phyloP scores from a whole-genome alignment of 768 basidiomycete genomes.

The Mycena latifolia region DNA sequence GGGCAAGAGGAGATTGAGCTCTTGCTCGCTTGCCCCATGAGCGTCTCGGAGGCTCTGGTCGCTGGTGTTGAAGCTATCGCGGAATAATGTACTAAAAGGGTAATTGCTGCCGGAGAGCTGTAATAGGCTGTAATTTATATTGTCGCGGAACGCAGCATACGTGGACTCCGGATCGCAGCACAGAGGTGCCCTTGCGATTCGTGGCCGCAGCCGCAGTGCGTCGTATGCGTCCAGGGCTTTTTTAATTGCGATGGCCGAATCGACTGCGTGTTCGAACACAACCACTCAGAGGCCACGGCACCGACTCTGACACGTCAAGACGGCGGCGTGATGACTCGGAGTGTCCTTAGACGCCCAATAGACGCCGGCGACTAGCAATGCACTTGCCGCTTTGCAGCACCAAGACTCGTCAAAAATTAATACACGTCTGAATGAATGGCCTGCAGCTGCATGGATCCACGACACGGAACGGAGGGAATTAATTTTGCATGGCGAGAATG shows the following conservation, averaged over 20 bases:
- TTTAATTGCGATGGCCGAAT: constrained; percentile 2
- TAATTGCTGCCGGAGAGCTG: not conserved
- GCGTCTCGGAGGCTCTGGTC: constrained; percentile 52
- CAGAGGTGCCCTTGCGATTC: constrained; percentile 5
- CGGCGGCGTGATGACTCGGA: constrained; percentile 13
- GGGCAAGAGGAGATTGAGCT: constrained; percentile 64
- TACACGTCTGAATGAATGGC: not conserved
- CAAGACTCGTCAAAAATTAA: not conserved
- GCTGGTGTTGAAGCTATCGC: constrained; percentile 16
- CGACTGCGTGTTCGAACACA: constrained; percentile 23
- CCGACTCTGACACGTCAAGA: not conserved
- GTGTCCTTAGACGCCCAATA: constrained; percentile 24
- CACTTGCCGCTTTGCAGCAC: too few relatives aligned
- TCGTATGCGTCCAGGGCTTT: constrained; percentile 20
- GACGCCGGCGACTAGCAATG: constrained; percentile 2
- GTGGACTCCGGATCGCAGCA: constrained; percentile 19
- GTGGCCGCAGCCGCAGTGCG: constrained; percentile 24
- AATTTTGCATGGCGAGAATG: too few relatives aligned
- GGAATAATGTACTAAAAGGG: not conserved
- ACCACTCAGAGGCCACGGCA: constrained; percentile 12
- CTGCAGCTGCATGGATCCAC: not conserved
- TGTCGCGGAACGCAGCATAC: not conserved
- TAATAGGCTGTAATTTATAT: constrained; percentile 1
- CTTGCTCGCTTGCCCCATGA: constrained; percentile 54
- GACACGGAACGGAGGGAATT: not conserved